These are phyloP conservation scores for Phascolomyces articulosus DNA, from an alignment of 371 early-diverging fungal species.

Conservation along the genomic window DNA sequence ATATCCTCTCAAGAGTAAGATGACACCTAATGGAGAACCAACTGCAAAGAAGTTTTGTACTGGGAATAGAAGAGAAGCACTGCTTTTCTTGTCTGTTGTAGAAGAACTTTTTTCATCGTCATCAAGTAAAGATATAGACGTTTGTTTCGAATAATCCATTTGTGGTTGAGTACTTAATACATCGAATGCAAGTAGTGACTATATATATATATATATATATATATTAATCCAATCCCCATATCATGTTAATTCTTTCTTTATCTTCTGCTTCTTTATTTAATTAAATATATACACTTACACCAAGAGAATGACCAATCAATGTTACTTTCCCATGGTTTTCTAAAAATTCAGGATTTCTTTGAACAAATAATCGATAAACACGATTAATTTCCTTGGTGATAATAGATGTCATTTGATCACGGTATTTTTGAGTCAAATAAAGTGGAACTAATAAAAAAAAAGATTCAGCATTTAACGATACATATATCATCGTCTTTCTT, in stretches of 20 bases:
- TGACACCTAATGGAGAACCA: slow-evolving; percentile 82
- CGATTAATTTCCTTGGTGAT: slow-evolving; percentile 79
- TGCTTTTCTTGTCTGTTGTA: slow-evolving; percentile 15
- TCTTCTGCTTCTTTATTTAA: neutral
- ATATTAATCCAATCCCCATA: too few relatives aligned
- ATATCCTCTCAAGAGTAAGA: slow-evolving; percentile 73
- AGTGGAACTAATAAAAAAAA: slow-evolving; percentile 61
- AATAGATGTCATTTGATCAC: slow-evolving; percentile 77
- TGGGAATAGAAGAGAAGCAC: slow-evolving; percentile 18
- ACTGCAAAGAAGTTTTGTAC: slow-evolving; percentile 70
- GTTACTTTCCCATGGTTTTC: slow-evolving; percentile 72
- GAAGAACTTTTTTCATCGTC: neutral
- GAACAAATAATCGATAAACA: slow-evolving; percentile 69
- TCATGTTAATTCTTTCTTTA: neutral
- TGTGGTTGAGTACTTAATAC: slow-evolving; percentile 72
- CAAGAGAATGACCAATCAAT: slow-evolving; percentile 83
- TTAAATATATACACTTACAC: slow-evolving; percentile 38
- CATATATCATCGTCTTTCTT: too few relatives aligned
- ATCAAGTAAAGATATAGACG: slow-evolving; percentile 16
- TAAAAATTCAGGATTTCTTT: slow-evolving; percentile 75
- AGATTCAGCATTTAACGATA: neutral
- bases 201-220: neutral
- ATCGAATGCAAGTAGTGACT: slow-evolving; percentile 79
- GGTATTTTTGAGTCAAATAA: slow-evolving; percentile 83
- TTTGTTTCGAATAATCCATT: slow-evolving; percentile 19